Evolutionary conservation across 768 basidiomycete species (phyloP), one percentile per base, ranked within the genome.

Genomic region (Dioszegia aurantiaca): DNA sequence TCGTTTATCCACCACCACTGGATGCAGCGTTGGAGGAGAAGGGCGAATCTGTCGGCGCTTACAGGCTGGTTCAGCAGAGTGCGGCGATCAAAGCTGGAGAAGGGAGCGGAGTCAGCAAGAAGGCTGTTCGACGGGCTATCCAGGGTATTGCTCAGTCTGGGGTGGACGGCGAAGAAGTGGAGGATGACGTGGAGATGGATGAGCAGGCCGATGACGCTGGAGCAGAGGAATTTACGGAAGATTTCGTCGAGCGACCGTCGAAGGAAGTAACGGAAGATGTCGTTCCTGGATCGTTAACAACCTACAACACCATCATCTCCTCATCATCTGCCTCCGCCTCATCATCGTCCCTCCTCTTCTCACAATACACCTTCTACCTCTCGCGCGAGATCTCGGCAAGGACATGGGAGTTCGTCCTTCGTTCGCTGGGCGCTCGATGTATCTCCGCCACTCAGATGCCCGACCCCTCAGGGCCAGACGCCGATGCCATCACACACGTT

Each of bases 1-100:
- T 98, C 46, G 85, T 90, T 26, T 99, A 99, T 72, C 95, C 95
- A n/a, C 94, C 95, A 0, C 88, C 90, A 12, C 73, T 95, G 59
- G 92, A 99, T 72, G 68, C 77, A 30, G 82, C 81, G 63, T 89
- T 89, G 70, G 89, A 94, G 67, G 93, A 93, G 70, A 88, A 83
- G 14, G 79, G 78, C n/a, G 92, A 91, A 17, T 90, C 91, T 6
- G 83, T 98, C 36, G 90, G 89, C 45, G 93, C 94, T 2, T 88
- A 93, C 76, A 83, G 79, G 63, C 79, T 99, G 26, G 74, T 78
- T 82, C 88, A 79, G 80, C 82, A 62, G 75, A 53, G 37, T 26
- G 57, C 74, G 30, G 60, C 60, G 21, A 73, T 68, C 51, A 69
- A 73, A 58, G 36, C 36, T 11, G 79, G 73, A 23, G 70, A 75